Evolutionary conservation across 1,284 basidiomycete genomes (phyloP).

Genomic region (Sanguinoderma infundibulare): DNA sequence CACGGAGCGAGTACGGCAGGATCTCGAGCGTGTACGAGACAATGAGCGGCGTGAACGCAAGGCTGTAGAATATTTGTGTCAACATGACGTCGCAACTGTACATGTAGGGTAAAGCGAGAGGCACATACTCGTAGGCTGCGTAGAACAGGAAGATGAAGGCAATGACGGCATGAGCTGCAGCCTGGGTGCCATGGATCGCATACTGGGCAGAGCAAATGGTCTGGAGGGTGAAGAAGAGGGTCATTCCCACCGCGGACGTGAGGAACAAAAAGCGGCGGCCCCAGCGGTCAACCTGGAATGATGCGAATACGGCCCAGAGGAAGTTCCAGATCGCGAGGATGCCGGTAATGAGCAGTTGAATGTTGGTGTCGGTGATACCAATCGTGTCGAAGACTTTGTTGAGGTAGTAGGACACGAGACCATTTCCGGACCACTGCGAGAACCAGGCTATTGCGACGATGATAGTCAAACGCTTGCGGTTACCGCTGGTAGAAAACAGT

Average conservation of each 20-base stretch:
- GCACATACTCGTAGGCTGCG: conserved; percentile 64
- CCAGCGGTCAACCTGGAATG: conserved; percentile 59
- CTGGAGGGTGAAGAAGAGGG: conserved; percentile 70
- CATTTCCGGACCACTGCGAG: conserved; percentile 79
- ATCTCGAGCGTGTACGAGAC: conserved; percentile 80
- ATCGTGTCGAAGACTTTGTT: conserved; percentile 72
- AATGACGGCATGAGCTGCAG: conserved; percentile 69
- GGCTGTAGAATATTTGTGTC: conserved; percentile 38
- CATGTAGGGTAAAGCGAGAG: too few species aligned
- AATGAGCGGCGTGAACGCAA: conserved; percentile 77
- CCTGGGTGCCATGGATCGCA: conserved; percentile 43
- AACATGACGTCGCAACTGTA: background rate
- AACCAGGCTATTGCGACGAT: conserved; percentile 74
- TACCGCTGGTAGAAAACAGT: conserved; percentile 62
- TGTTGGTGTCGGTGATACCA: conserved; percentile 65
- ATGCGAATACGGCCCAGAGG: conserved; percentile 61
- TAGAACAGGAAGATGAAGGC: conserved; percentile 82
- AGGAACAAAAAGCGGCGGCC: conserved; percentile 73
- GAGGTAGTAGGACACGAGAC: conserved; percentile 78
- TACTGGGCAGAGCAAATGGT: conserved; percentile 74
- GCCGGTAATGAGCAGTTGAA: conserved; percentile 49
- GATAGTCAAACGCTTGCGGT: conserved; percentile 70
- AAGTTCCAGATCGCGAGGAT: conserved; percentile 77
- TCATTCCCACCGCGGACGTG: conserved; percentile 67
- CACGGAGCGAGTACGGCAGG: conserved; percentile 71